Evolutionary conservation across 2,329 filamentous ascomycete species (phyloP), one percentile per base, ranked within the genome.

Genomic region (Bipolaris cookei): DNA sequence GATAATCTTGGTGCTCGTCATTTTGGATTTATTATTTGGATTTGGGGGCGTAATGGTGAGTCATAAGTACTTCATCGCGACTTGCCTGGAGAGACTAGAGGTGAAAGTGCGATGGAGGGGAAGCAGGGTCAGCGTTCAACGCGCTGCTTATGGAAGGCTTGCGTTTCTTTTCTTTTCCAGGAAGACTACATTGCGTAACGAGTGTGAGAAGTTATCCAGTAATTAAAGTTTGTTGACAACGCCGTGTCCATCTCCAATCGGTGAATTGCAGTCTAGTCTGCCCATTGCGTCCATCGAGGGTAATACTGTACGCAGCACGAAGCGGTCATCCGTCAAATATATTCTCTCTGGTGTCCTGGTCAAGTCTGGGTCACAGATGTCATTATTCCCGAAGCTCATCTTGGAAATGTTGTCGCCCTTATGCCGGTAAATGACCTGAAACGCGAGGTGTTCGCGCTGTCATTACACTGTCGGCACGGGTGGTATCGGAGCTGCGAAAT

Each of bases 321-420:
- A 30, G 42, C 42, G n/a, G 25, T 18, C 10, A 25, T 6, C 25
- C 25, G 25, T 32, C 13, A 23, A 18, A 44, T 7, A 44, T 44
- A 14, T 7, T 7, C 7, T 44, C n/a, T 16, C 13, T 20, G 6
- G 25, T 25, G 18, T 7, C n/a, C 10, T 30, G 14, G 13, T 18
- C 10, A 43, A 20, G 42, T 44, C n/a, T 32, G 25, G 42, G 23
- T 6, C 25, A 32, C 42, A 30, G 30, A 8, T 47, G 20, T 34
- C 32, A 35, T 37, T 23, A 13, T 23, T 20, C 20, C 28, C 20
- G 42, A 47, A 47, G 13, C 44, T 47, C 44, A 23, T 35, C 20
- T 46, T 18, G 32, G 16, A 18, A 21, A 46, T n/a, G 44, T 35
- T 46, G 44, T 46, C 44, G 30, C 44, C 44, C 20, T 46, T 10